A percentile compares a stretch with the other conserved stretches of the same genome.
phyloP scores from a whole-genome alignment of 2,329 filamentous ascomycete species.

The Aspergillus awamori region DNA sequence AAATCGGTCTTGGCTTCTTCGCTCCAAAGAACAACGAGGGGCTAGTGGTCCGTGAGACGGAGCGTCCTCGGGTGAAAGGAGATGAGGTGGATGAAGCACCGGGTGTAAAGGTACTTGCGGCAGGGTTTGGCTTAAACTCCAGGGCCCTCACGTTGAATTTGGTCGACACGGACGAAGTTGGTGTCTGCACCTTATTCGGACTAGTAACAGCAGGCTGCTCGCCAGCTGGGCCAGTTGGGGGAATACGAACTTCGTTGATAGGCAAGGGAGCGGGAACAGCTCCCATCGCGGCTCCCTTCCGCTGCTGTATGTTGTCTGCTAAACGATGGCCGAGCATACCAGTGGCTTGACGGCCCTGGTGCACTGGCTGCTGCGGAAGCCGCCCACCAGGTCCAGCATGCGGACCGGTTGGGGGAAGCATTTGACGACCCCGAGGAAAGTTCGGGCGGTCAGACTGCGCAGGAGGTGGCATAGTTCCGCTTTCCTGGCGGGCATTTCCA shows the following conservation, averaged over 20 bases:
- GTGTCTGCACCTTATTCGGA: slow-evolving; percentile 53
- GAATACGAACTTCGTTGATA: slow-evolving; percentile 67
- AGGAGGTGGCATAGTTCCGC: slow-evolving; percentile 38
- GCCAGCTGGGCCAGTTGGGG: slow-evolving; percentile 72
- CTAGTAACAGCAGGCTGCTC: slow-evolving; percentile 53
- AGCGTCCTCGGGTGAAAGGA: slow-evolving; percentile 58
- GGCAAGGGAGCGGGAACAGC: slow-evolving; percentile 59
- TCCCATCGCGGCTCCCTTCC: slow-evolving; percentile 47
- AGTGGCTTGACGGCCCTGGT: slow-evolving; percentile 45
- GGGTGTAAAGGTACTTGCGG: slow-evolving; percentile 80
- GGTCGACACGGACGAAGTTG: slow-evolving; percentile 55
- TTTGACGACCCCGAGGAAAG: slow-evolving; percentile 50
- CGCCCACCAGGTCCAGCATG: slow-evolving; percentile 47
- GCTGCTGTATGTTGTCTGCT: slow-evolving; percentile 56
- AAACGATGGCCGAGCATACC: slow-evolving; percentile 56
- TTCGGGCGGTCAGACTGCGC: slow-evolving; percentile 52
- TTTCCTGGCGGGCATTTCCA: slow-evolving; percentile 52
- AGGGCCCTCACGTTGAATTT: slow-evolving; percentile 65
- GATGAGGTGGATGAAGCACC: slow-evolving; percentile 64
- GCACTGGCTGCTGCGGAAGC: slow-evolving; percentile 47
- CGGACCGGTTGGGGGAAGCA: slow-evolving; percentile 51
- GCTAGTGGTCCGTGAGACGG: slow-evolving; percentile 51
- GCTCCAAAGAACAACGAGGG: slow-evolving; percentile 64
- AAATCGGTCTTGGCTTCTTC: slow-evolving; percentile 69
- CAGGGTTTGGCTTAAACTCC: slow-evolving; percentile 85